Percentiles rank a stretch among this genome's conserved stretches.
phyloP scores from a whole-genome alignment of 2,329 filamentous ascomycete genomes.

The Exophiala lecanii-corni region DNA sequence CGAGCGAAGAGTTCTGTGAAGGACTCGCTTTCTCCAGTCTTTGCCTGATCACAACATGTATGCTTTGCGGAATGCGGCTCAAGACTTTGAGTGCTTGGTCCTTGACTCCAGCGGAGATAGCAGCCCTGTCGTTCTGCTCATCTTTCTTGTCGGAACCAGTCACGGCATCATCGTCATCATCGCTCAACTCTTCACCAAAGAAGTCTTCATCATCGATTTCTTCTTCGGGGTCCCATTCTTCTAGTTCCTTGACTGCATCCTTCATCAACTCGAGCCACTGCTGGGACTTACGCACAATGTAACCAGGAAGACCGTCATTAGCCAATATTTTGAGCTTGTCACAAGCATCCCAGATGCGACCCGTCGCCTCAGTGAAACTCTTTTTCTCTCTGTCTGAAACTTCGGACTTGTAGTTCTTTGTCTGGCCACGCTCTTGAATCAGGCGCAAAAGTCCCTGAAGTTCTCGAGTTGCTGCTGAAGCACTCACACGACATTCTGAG shows the following conservation, averaged over 20 bases:
- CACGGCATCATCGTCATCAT: slow-evolving; percentile 28
- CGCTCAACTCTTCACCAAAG: slow-evolving; percentile 31
- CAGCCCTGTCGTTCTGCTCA: slow-evolving; percentile 26
- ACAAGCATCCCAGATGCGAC: slow-evolving; percentile 77
- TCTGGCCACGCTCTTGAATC: slow-evolving; percentile 48
- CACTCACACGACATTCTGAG: slow-evolving; percentile 58
- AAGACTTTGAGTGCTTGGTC: slow-evolving; percentile 39
- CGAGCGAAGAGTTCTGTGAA: slow-evolving; percentile 2
- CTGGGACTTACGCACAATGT: slow-evolving; percentile 67
- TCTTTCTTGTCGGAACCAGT: slow-evolving; percentile 21
- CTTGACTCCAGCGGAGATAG: slow-evolving; percentile 37
- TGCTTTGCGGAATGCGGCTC: slow-evolving; percentile 40
- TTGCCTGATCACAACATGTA: slow-evolving; percentile 40
- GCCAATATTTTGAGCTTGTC: slow-evolving; percentile 65
- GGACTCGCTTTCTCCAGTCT: slow-evolving; percentile 35
- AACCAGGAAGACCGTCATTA: slow-evolving; percentile 62
- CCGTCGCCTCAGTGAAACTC: slow-evolving; percentile 63
- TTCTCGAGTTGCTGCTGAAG: slow-evolving; percentile 58
- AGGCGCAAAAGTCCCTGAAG: slow-evolving; percentile 56
- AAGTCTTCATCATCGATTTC: slow-evolving; percentile 51
- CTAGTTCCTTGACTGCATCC: slow-evolving; percentile 79
- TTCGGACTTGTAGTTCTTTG: slow-evolving; percentile 13
- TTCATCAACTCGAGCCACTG: slow-evolving; percentile 70
- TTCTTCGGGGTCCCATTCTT: slow-evolving; percentile 78
- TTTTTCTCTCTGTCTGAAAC: slow-evolving; percentile 37